Evolutionary conservation across 768 basidiomycete species (phyloP), one percentile per base, ranked within the genome.

Genomic region (Lenzites betulinus): DNA sequence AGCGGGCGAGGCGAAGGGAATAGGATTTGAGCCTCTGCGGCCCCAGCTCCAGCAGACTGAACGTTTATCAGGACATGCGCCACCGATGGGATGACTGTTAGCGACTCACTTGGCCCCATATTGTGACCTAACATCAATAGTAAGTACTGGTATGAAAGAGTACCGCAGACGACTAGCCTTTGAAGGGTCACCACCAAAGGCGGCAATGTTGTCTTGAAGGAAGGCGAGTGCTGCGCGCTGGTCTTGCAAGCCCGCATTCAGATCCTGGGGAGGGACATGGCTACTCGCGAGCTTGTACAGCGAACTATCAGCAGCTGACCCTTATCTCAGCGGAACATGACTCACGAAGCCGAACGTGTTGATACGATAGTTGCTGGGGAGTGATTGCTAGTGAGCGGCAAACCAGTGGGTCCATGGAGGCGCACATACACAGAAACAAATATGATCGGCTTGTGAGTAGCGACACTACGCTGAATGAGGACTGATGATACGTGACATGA

Each of bases 141-240:
- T 22, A 39, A 13, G 36, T 30, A 43, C 56, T 22, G 57, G 18
- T 25, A 16, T n/a, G 53, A 22, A 30, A n/a, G 16, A 25, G n/a
- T 18, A 25, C 12, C 36, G 5, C 25, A 25, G 25, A 56, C 62
- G 25, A 76, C 83, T 50, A 12, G 64, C 68, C 73, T 85, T 87
- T 13, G 71, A 63, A 15, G 82, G 81, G 20, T 70, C 67, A 0
- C 69, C 69, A 0, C 69, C 69, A 38, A 90, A 90, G 2, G 78
- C 78, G 3, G 75, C 79, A 18, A 89, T 83, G 64, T 90, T 87
- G n/a, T 85, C 75, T 61, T 87, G 81, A 0, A 90, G 73, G 70
- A 88, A 90, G 16, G 74, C 64, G 0, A 92, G 71, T 0, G 86
- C 86, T 33, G 77, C 74, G 1, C 78, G 74, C 70, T 89, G 86